Evolutionary conservation across 176 grass and related monocot genomes (phyloP).

Genomic region (Musa schizocarpa): DNA sequence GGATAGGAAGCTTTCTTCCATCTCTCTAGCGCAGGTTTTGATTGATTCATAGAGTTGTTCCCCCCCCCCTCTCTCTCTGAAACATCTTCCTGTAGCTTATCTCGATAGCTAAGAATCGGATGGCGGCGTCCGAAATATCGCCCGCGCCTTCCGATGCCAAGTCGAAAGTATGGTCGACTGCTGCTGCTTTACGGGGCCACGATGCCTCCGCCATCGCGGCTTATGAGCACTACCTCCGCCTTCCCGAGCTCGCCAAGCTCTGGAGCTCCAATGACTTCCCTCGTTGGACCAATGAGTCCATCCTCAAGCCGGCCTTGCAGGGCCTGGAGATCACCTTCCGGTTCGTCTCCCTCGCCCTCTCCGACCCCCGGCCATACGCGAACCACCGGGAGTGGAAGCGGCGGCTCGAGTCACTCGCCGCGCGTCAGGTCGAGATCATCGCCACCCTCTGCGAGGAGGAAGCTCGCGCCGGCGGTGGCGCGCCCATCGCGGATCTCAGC

Average conservation of each 20-base stretch:
- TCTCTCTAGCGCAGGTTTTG: no score
- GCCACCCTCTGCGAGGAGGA: slow-evolving; percentile 59
- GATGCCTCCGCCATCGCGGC: slow-evolving; percentile 40
- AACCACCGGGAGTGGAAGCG: slow-evolving; percentile 51
- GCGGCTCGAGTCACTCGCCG: slow-evolving; percentile 48
- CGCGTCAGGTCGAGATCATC: slow-evolving; percentile 56
- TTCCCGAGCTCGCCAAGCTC: slow-evolving; percentile 49
- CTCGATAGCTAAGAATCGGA: not conserved
- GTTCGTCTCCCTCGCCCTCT: slow-evolving; percentile 63
- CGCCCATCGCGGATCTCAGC: slow-evolving; percentile 59
- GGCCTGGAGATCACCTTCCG: slow-evolving; percentile 85
- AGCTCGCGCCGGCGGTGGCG: slow-evolving; percentile 1
- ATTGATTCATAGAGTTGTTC: no score
- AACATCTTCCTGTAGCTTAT: no score
- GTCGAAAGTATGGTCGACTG: not conserved
- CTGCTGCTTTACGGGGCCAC: not conserved
- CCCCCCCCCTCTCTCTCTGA: no score
- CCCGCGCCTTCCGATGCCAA: not conserved
- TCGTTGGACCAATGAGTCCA: slow-evolving; percentile 42
- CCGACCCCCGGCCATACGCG: slow-evolving; percentile 64
- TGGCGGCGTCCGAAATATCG: slow-evolving; percentile 4
- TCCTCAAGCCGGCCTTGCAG: slow-evolving; percentile 71
- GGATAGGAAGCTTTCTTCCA: not conserved
- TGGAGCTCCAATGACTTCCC: slow-evolving; percentile 37
- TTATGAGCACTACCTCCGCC: slow-evolving; percentile 62